phyloP scores from a whole-genome alignment of 1,284 basidiomycete genomes.

The Marasmius sp. region DNA sequence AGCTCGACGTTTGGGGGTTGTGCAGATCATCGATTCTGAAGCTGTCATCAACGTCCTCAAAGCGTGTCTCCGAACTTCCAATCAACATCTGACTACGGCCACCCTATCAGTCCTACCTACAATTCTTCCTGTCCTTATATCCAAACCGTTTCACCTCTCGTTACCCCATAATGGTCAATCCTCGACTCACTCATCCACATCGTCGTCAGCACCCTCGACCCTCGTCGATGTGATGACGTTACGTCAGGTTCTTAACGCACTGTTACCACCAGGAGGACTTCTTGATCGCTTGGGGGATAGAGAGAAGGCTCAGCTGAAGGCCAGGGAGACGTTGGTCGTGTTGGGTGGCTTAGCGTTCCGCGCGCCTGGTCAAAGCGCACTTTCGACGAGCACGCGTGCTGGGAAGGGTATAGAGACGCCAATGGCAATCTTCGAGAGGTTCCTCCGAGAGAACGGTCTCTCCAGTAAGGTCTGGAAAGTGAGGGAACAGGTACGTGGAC shows the following conservation, averaged over 20 bases:
- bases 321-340: constrained; percentile 71
- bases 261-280: constrained; percentile 73
- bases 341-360: constrained; percentile 74
- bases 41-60: constrained; percentile 68
- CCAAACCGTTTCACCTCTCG: constrained; percentile 31
- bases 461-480: constrained; percentile 81
- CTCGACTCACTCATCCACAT: constrained; percentile 53
- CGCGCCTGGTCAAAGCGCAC: constrained; percentile 37
- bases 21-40: constrained; percentile 69
- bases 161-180: constrained; percentile 34
- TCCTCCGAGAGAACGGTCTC: constrained; percentile 70
- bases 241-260: constrained; percentile 63
- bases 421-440: constrained; percentile 74
- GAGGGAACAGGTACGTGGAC: constrained; percentile 69
- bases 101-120: constrained; percentile 64
- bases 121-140: constrained; percentile 61
- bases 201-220: constrained; percentile 38
- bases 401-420: constrained; percentile 78
- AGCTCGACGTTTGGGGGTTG: constrained; percentile 9
- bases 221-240: constrained; percentile 57
- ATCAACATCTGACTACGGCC: constrained; percentile 80
- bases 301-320: constrained; percentile 72
- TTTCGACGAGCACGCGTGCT: constrained; percentile 49
- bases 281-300: constrained; percentile 85
- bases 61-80: constrained; percentile 72